Evolutionary conservation across 2,329 filamentous ascomycete species (phyloP).

Genomic region (Metarhizium humberi): DNA sequence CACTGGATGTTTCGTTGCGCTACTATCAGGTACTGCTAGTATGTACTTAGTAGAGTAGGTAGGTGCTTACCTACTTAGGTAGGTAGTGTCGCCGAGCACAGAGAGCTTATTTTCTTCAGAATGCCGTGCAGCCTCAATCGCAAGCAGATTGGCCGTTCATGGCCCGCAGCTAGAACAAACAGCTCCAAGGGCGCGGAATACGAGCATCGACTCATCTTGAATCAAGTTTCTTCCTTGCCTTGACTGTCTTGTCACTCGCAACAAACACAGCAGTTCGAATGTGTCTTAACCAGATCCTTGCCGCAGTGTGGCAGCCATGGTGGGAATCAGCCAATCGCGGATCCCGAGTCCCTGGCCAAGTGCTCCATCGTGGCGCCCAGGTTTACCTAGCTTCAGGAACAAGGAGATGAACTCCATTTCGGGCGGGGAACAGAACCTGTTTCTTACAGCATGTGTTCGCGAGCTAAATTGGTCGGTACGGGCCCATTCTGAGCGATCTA

Average conservation of each 20-base stretch:
- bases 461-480: background rate
- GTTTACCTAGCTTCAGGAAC: background rate
- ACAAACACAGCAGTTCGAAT: background rate
- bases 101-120: too few species aligned
- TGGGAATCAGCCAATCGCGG: background rate
- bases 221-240: background rate
- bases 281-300: background rate
- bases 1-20: too few species aligned
- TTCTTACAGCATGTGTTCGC: background rate
- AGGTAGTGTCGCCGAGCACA: too few species aligned
- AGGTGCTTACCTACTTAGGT: too few species aligned
- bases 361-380: background rate
- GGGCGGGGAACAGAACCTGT: too few species aligned
- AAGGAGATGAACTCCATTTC: background rate
- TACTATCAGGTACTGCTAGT: too few species aligned
- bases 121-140: background rate
- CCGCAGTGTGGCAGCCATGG: background rate
- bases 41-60: too few species aligned
- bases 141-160: background rate
- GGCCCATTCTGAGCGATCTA: background rate
- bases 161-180: background rate
- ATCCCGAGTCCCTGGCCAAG: background rate
- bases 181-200: too few species aligned
- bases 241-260: background rate
- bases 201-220: too few species aligned